These are phyloP conservation scores for Mycena vitilis DNA, from an alignment of 768 basidiomycete species.

Conservation along the genomic window DNA sequence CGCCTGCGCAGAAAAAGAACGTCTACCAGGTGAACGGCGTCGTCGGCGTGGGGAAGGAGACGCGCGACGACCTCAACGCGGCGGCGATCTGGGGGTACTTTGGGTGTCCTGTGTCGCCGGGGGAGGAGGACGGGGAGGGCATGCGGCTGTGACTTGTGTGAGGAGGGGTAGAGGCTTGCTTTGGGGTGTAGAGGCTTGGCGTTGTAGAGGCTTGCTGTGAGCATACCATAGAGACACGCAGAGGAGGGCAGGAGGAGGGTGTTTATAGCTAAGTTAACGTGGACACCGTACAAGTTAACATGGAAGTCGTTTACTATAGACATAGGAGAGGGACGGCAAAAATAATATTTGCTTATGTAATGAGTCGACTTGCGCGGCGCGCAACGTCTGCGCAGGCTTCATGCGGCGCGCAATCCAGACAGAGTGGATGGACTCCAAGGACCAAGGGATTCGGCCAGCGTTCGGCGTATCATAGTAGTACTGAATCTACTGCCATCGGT, in stretches of 20 bases:
- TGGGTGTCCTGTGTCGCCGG: slow-evolving; percentile 50
- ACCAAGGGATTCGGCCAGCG: too few species aligned
- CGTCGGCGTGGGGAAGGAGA: slow-evolving; percentile 58
- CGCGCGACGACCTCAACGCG: slow-evolving; percentile 60
- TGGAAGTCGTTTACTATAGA: not conserved
- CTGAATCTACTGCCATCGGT: too few species aligned
- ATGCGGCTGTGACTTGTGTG: slow-evolving; percentile 36
- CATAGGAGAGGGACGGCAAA: not conserved
- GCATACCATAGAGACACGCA: not conserved
- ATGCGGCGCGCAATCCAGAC: too few species aligned
- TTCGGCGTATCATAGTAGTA: too few species aligned
- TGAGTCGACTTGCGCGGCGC: not conserved
- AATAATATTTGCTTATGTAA: not conserved
- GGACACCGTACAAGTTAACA: not conserved
- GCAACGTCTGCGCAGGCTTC: too few species aligned
- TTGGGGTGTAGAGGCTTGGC: too few species aligned
- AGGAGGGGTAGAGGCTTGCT: too few species aligned
- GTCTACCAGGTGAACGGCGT: slow-evolving; percentile 60
- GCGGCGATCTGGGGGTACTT: slow-evolving; percentile 58
- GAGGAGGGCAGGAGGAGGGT: slow-evolving; percentile 1
- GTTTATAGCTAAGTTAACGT: not conserved
- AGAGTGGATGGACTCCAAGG: too few species aligned
- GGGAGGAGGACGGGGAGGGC: slow-evolving; percentile 45
- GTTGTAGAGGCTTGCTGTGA: not conserved
- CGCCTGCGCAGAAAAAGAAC: slow-evolving; percentile 49